Percentiles rank a stretch among this genome's conserved stretches.
Conservation (phyloP, 1,284 basidiomycete species). For the Apiotrichum akiyoshidainum region DNA sequence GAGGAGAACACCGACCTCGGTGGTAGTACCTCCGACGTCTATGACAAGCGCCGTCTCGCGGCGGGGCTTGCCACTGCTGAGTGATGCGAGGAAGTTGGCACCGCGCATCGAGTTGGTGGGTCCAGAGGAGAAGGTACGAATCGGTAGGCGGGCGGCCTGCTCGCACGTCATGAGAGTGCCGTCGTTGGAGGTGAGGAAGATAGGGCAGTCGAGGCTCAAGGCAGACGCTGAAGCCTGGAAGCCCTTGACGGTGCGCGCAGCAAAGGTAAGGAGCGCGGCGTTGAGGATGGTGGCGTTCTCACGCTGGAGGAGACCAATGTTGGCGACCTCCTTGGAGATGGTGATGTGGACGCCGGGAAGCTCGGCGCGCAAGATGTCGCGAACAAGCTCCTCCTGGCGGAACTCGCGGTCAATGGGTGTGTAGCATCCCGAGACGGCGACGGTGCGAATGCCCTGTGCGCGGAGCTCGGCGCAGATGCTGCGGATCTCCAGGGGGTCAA, state of each 20-base stretch:
- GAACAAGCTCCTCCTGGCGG: conserved; percentile 38
- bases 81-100: conserved; percentile 57
- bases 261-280: conserved; percentile 58
- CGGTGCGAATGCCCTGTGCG: conserved; percentile 28
- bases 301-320: conserved; percentile 57
- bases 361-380: conserved; percentile 25
- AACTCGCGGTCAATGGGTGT: conserved; percentile 36
- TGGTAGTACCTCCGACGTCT: conserved; percentile 61
- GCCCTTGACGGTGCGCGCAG: conserved; percentile 55
- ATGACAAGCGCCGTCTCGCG: conserved; percentile 57
- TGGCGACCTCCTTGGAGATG: conserved; percentile 38
- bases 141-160: conserved; percentile 59
- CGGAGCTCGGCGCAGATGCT: conserved; percentile 32
- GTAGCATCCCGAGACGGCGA: conserved; percentile 38
- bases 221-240: conserved; percentile 56
- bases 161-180: conserved; percentile 58
- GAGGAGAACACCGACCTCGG: conserved; percentile 14
- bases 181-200: conserved; percentile 61
- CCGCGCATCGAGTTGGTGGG: conserved; percentile 64
- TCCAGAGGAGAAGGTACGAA: conserved; percentile 62
- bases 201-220: conserved; percentile 55
- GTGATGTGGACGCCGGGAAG: conserved; percentile 31
- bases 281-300: conserved; percentile 64
- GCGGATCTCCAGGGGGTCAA: conserved; percentile 36
- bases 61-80: conserved; percentile 38